Percentiles rank a stretch among this genome's conserved stretches.
phyloP scores from a whole-genome alignment of 345 rosid species.

The Pistacia atlantica region DNA sequence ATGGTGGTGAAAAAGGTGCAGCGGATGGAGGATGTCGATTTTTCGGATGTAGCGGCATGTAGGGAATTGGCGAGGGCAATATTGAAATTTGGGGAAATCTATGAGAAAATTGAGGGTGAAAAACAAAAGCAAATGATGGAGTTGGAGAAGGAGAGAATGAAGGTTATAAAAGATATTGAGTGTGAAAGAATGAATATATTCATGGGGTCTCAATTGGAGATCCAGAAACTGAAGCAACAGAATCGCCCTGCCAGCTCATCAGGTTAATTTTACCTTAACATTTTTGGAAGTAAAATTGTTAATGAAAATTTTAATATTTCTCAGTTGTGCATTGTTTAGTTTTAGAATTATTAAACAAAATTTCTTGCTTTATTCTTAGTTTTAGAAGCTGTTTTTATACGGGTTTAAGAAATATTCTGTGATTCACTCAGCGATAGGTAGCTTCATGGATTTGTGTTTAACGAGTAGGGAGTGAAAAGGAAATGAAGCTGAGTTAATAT shows the following conservation, averaged over 20 bases:
- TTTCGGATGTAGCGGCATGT: constrained; percentile 46
- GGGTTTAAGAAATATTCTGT: neutral
- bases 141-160: constrained; percentile 81
- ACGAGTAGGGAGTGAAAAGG: neutral
- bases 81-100: constrained; percentile 64
- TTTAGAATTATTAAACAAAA: no score
- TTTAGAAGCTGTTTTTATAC: neutral
- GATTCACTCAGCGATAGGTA: neutral
- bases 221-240: constrained; percentile 49
- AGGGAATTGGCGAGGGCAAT: constrained; percentile 66
- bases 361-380: no score
- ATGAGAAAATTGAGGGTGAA: constrained; percentile 62
- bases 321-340: no score
- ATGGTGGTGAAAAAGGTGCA: constrained; percentile 46
- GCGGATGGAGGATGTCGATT: constrained; percentile 40
- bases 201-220: constrained; percentile 66
- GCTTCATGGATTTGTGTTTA: neutral
- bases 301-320: no score
- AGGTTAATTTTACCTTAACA: neutral
- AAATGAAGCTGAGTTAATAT: neutral
- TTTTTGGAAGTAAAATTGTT: no score
- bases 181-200: constrained; percentile 73
- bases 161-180: constrained; percentile 68
- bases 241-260: constrained; percentile 2
- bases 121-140: constrained; percentile 72